phyloP scores from a whole-genome alignment of 2,329 filamentous ascomycete species.

The Falciphora oryzae region DNA sequence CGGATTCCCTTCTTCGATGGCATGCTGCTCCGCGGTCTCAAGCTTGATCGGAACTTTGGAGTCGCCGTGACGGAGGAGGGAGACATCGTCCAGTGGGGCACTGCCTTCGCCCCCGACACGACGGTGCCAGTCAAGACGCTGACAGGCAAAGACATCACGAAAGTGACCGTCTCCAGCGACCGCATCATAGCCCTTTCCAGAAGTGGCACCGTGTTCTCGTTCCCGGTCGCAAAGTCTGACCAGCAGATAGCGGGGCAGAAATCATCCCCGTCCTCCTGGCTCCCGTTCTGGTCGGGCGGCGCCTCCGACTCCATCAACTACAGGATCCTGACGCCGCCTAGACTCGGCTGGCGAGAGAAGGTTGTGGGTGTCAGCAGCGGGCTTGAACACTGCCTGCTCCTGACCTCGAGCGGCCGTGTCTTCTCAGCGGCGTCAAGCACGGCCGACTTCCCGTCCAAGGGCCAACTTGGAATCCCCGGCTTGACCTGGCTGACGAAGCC shows the following conservation, averaged over 20 bases:
- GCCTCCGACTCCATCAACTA: constrained; percentile 53
- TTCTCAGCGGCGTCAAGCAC: constrained; percentile 83
- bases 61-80: constrained; percentile 84
- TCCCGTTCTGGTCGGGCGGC: constrained; percentile 61
- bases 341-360: constrained; percentile 63
- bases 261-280: constrained; percentile 52
- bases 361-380: constrained; percentile 71
- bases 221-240: constrained; percentile 70
- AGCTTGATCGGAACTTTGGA: constrained; percentile 75
- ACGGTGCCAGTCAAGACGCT: constrained; percentile 65
- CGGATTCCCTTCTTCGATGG: constrained; percentile 79
- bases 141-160: constrained; percentile 72
- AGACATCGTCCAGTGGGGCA: constrained; percentile 88
- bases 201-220: constrained; percentile 74
- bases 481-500: constrained; percentile 76
- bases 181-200: constrained; percentile 70
- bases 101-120: constrained; percentile 50
- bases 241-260: constrained; percentile 57
- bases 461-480: constrained; percentile 82
- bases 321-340: constrained; percentile 61
- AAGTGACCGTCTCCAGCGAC: constrained; percentile 72
- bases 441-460: constrained; percentile 70
- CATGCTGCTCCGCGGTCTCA: constrained; percentile 77
- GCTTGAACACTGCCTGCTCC: constrained; percentile 76
- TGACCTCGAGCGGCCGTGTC: constrained; percentile 79